These are phyloP conservation scores for Mycena kentingensis DNA, from an alignment of 768 basidiomycete species.

Conservation along the genomic window DNA sequence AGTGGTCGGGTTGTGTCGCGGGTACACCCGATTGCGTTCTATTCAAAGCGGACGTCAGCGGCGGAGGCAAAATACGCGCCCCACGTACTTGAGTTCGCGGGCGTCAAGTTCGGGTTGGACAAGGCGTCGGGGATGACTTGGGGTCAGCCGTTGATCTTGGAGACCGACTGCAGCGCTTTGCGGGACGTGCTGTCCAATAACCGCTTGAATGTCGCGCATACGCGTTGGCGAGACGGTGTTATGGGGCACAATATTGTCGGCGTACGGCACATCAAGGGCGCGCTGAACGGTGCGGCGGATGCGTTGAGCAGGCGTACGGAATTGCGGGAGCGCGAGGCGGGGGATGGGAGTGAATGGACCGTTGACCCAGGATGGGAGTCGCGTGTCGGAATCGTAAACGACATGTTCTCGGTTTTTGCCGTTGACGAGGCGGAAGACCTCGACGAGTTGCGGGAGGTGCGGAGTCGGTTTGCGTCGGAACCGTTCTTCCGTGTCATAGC, in stretches of 20 bases:
- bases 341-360: slow-evolving; percentile 20
- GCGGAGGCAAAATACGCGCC: slow-evolving; percentile 33
- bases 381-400: slow-evolving; percentile 10
- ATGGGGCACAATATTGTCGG: slow-evolving; percentile 21
- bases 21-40: slow-evolving; percentile 34
- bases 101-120: slow-evolving; percentile 11
- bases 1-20: slow-evolving; percentile 13
- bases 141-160: slow-evolving; percentile 26
- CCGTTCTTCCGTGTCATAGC: not conserved
- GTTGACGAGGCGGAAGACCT: not conserved
- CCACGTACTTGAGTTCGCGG: slow-evolving; percentile 36
- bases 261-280: slow-evolving; percentile 25
- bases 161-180: slow-evolving; percentile 22
- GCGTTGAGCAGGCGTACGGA: slow-evolving; percentile 23
- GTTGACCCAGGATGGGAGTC: slow-evolving; percentile 29
- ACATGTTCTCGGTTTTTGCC: slow-evolving; percentile 1
- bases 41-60: slow-evolving; percentile 36
- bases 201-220: slow-evolving; percentile 22
- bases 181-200: slow-evolving; percentile 25
- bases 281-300: slow-evolving; percentile 24
- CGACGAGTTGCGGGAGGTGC: not conserved
- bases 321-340: not conserved
- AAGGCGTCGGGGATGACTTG: slow-evolving; percentile 25
- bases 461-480: slow-evolving; percentile 11
- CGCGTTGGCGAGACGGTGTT: slow-evolving; percentile 31